Evolutionary conservation across 2,329 filamentous ascomycete genomes (phyloP).

Genomic region (Sphaceloma murrayae): DNA sequence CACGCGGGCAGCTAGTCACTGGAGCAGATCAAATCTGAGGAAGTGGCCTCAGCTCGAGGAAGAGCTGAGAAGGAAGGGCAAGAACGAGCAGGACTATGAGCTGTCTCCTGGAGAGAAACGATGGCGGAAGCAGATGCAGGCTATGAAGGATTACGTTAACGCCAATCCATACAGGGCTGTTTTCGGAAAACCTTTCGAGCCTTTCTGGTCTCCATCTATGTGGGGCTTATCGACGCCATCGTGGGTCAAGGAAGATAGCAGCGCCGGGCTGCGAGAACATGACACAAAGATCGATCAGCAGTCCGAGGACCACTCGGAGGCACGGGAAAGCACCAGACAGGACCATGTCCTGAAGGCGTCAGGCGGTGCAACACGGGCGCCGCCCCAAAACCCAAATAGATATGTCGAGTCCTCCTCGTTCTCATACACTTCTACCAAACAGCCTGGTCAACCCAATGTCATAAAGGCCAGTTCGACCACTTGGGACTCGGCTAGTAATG

Average conservation of each 20-base stretch:
- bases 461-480: constrained; percentile 21
- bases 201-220: constrained; percentile 26
- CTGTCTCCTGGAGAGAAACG: constrained; percentile 25
- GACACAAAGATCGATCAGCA: not conserved
- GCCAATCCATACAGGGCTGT: constrained; percentile 36
- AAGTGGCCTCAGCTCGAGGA: constrained; percentile 20
- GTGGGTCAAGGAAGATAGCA: constrained; percentile 19
- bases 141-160: constrained; percentile 29
- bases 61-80: constrained; percentile 17
- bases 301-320: not conserved
- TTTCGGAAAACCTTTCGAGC: constrained; percentile 33
- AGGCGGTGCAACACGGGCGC: not conserved
- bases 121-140: constrained; percentile 29
- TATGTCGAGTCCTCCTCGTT: constrained; percentile 14
- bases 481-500: constrained; percentile 27
- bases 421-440: constrained; percentile 14
- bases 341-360: not conserved
- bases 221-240: constrained; percentile 21
- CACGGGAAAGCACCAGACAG: too few species aligned
- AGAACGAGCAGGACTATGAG: constrained; percentile 22
- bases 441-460: constrained; percentile 13
- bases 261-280: too few species aligned
- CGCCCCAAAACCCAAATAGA: too few species aligned
- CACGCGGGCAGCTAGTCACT: constrained; percentile 25
- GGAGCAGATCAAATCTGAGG: constrained; percentile 20